Conservation (phyloP, 345 rosid genomes). For the Turnera subulata region DNA sequence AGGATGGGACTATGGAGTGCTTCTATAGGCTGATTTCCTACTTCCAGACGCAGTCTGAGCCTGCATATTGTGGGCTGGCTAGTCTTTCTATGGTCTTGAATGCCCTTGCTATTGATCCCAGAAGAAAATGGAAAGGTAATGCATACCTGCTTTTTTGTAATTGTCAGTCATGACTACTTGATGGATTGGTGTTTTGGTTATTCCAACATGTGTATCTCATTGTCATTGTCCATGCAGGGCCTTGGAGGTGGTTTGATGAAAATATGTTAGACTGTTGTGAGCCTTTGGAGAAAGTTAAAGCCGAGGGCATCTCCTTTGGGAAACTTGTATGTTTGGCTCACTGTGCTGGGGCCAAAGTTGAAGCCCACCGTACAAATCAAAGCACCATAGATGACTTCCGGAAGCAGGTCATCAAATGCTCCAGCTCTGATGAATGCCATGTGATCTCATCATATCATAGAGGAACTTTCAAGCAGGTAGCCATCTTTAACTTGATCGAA, state of each 20-base stretch:
- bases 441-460: slow-evolving; percentile 81
- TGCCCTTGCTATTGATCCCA: slow-evolving; percentile 84
- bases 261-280: slow-evolving; percentile 94
- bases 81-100: slow-evolving; percentile 87
- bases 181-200: not conserved
- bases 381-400: slow-evolving; percentile 76
- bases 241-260: slow-evolving; percentile 99
- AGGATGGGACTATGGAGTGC: slow-evolving; percentile 89
- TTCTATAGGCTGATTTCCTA: slow-evolving; percentile 73
- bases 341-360: slow-evolving; percentile 87
- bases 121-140: slow-evolving; percentile 79
- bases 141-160: no score
- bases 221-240: slow-evolving; percentile 49
- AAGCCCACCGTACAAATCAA: slow-evolving; percentile 80
- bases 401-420: slow-evolving; percentile 46
- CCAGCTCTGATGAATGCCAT: slow-evolving; percentile 72
- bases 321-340: slow-evolving; percentile 86
- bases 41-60: slow-evolving; percentile 93
- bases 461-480: slow-evolving; percentile 64
- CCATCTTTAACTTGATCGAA: not conserved
- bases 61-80: slow-evolving; percentile 85
- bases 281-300: slow-evolving; percentile 76
- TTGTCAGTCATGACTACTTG: not conserved
- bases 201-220: not conserved
- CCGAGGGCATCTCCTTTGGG: slow-evolving; percentile 82